phyloP scores from a whole-genome alignment of 2,329 filamentous ascomycete genomes.

The Ophiostoma sp. region DNA sequence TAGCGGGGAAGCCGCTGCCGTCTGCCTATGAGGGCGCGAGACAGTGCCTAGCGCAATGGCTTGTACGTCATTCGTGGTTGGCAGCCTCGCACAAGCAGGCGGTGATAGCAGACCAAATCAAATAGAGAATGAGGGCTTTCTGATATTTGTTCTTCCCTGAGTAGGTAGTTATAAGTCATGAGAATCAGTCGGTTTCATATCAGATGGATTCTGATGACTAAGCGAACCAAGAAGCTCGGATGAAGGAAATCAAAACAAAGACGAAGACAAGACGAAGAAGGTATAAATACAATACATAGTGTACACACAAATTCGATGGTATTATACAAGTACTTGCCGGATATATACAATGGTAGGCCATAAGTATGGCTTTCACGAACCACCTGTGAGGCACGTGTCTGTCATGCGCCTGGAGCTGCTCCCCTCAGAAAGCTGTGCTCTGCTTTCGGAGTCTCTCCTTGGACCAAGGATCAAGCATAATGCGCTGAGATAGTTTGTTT shows the following conservation, averaged over 20 bases:
- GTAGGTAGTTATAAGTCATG: no score
- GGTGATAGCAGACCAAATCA: no score
- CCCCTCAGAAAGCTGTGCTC: background rate
- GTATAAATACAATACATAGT: background rate
- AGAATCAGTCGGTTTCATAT: no score
- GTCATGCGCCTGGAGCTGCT: background rate
- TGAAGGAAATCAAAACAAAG: background rate
- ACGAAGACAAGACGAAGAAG: background rate
- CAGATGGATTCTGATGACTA: no score
- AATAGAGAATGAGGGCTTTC: no score
- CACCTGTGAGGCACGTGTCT: background rate
- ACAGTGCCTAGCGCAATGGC: background rate
- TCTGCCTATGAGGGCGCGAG: background rate
- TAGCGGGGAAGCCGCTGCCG: slow-evolving; percentile 11
- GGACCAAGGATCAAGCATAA: background rate
- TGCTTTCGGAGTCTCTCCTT: background rate
- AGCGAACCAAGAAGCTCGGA: no score
- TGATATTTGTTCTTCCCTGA: no score
- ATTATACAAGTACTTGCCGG: slow-evolving; percentile 6
- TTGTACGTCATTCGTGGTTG: slow-evolving; percentile 6
- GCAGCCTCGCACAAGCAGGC: background rate
- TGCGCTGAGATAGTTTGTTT: background rate
- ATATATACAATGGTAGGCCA: background rate
- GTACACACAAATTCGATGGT: background rate
- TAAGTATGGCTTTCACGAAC: background rate